These are phyloP conservation scores for Rubia balearica DNA, from an alignment of 305 asterid species.

Conservation along the genomic window DNA sequence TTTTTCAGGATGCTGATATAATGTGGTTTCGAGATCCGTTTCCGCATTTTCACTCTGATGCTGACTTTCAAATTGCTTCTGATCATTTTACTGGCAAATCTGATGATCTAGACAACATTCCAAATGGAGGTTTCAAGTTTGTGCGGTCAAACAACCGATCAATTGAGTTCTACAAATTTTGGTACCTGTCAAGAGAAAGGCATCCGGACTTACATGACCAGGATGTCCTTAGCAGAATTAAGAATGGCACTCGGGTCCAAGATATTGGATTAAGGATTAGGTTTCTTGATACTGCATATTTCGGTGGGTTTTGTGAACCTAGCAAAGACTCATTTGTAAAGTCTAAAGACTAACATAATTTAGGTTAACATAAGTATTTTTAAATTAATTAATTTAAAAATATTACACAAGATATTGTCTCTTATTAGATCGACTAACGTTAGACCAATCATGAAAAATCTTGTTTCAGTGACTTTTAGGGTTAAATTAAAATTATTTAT, in stretches of 20 bases:
- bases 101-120: constrained; percentile 14
- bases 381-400: too few relatives aligned
- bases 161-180: constrained; percentile 20
- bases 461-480: too few relatives aligned
- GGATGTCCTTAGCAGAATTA: constrained; percentile 23
- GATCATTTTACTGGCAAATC: constrained; percentile 21
- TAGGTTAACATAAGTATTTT: too few relatives aligned
- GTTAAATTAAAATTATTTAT: too few relatives aligned
- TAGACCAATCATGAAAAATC: too few relatives aligned
- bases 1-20: constrained; percentile 22
- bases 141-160: constrained; percentile 20
- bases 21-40: constrained; percentile 24
- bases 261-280: constrained; percentile 21
- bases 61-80: constrained; percentile 25
- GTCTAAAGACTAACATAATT: too few relatives aligned
- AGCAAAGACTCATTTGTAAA: constrained; percentile 12
- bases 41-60: constrained; percentile 15
- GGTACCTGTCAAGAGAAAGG: constrained; percentile 16
- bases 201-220: constrained; percentile 23
- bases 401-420: too few relatives aligned
- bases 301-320: constrained; percentile 27
- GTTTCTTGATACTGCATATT: constrained; percentile 17
- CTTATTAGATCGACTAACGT: too few relatives aligned
- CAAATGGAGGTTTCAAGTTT: constrained; percentile 24
- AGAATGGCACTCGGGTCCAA: constrained; percentile 13